A percentile compares a stretch with the other conserved stretches of the same genome.
Conservation (phyloP, 1,284 basidiomycete genomes). For the Ustilago lituana region DNA sequence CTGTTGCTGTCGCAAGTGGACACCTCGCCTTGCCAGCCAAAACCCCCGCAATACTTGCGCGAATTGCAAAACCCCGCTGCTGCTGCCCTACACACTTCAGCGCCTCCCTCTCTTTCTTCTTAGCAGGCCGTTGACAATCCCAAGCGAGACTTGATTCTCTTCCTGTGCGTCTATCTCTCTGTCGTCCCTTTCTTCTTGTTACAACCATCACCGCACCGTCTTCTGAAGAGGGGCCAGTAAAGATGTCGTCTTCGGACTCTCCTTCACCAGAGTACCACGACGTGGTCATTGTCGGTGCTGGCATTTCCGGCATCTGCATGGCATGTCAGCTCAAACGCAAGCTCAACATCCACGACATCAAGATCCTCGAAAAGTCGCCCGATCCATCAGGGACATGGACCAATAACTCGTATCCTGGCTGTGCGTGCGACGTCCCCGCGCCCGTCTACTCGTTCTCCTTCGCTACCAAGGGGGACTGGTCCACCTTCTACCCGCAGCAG, state of each 20-base stretch:
- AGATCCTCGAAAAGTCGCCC: conserved; percentile 46
- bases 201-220: too few species aligned
- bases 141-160: too few species aligned
- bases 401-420: conserved; percentile 60
- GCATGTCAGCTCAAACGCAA: conserved; percentile 59
- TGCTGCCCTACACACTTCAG: too few species aligned
- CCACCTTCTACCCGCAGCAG: conserved; percentile 55
- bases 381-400: conserved; percentile 58
- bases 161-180: too few species aligned
- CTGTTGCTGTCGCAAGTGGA: conserved; percentile 15
- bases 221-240: too few species aligned
- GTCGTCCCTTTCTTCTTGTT: too few species aligned
- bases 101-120: too few species aligned
- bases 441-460: conserved; percentile 66
- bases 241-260: conserved; percentile 9
- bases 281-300: conserved; percentile 60
- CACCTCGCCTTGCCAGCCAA: neutral
- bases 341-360: conserved; percentile 52
- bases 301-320: conserved; percentile 59
- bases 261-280: conserved; percentile 62
- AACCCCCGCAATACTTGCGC: too few species aligned
- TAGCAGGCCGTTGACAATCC: too few species aligned
- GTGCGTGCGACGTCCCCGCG: conserved; percentile 63
- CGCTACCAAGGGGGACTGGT: conserved; percentile 62
- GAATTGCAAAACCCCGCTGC: too few species aligned